Evolutionary conservation across 179 eudicot species (phyloP), one percentile per base, ranked within the genome.

Genomic region (Pouteria campechiana): DNA sequence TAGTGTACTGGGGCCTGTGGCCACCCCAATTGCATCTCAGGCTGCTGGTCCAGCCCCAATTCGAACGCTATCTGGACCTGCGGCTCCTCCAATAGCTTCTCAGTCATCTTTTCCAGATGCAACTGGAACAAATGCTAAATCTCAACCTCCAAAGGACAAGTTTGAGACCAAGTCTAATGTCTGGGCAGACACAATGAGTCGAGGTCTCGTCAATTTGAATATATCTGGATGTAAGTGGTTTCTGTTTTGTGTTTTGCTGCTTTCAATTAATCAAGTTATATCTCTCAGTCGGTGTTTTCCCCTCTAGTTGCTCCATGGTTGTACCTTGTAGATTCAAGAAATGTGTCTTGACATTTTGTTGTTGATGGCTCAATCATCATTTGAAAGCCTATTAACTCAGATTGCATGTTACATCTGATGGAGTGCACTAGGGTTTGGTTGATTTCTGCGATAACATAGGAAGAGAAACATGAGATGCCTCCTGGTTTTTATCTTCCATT

Each of bases 201-300:
- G 84, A 23, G 96, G 99, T 39, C 74, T 92, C 43, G 99, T 92
- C 52, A 63, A 92, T 68, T 50, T 92, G 58, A 83, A 92, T 48
- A 92, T 92, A 37, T 87, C 96, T 57, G 99, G 99, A 73, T 31
- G 98, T 86, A 50, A 79, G 98, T 71, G n/a, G n/a, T n/a, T n/a
- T n/a, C 12, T 13, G 14, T 11, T 22, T 37, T 11, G 18, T n/a
- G 10, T 17, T n/a, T 39, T 39, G 8, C n/a, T n/a, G n/a, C n/a
- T n/a, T n/a, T n/a, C n/a, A n/a, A 39, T 1, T 17, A 6, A 1
- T 28, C 7, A 27, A 28, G 17, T 6, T 7, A 11, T 36, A 3
- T 36, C 2, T 36, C 17, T 36, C n/a, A n/a, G n/a, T n/a, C n/a
- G n/a, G n/a, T 16, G 22, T 39, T 46, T 28, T 21, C 17, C 2